Conservation (phyloP, 169 alveolate species). For the Plasmodium gallinaceum region DNA sequence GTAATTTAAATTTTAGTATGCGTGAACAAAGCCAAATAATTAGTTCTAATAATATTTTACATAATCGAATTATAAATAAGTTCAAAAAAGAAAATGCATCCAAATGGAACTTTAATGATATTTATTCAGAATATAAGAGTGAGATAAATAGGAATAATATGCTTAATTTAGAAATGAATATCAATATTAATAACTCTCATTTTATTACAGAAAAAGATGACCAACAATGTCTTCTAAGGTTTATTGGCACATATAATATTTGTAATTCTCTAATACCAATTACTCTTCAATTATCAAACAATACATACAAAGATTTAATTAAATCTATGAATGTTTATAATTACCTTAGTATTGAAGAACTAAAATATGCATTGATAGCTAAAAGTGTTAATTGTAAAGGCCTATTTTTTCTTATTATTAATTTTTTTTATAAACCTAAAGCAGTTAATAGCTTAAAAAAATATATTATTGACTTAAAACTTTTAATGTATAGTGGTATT, state of each 20-base stretch:
- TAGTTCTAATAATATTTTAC: constrained; percentile 21
- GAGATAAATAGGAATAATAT: constrained; percentile 70
- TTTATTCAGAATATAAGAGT: constrained; percentile 55
- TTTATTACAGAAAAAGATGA: constrained; percentile 60
- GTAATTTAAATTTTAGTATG: constrained; percentile 30
- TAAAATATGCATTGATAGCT: constrained; percentile 83
- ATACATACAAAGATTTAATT: constrained; percentile 36
- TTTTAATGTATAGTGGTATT: constrained; percentile 59
- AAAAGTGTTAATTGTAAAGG: constrained; percentile 84
- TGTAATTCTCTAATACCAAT: constrained; percentile 55
- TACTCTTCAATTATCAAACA: constrained; percentile 53
- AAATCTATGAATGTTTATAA: constrained; percentile 74
- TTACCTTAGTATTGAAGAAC: constrained; percentile 76
- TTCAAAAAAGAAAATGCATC: constrained; percentile 9
- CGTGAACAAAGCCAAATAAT: constrained; percentile 35
- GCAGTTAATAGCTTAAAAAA: constrained; percentile 67
- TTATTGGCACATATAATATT: constrained; percentile 63
- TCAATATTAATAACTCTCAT: constrained; percentile 50
- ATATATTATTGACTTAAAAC: constrained; percentile 48
- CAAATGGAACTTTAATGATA: constrained; percentile 23
- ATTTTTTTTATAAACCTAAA: constrained; percentile 84
- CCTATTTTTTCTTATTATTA: constrained; percentile 80
- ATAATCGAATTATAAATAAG: constrained; percentile 58
- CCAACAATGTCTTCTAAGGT: constrained; percentile 62
- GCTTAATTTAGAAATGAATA: constrained; percentile 69